phyloP scores from a whole-genome alignment of 495 filamentous ascomycete genomes.

The Aspergillus bertholletiae region DNA sequence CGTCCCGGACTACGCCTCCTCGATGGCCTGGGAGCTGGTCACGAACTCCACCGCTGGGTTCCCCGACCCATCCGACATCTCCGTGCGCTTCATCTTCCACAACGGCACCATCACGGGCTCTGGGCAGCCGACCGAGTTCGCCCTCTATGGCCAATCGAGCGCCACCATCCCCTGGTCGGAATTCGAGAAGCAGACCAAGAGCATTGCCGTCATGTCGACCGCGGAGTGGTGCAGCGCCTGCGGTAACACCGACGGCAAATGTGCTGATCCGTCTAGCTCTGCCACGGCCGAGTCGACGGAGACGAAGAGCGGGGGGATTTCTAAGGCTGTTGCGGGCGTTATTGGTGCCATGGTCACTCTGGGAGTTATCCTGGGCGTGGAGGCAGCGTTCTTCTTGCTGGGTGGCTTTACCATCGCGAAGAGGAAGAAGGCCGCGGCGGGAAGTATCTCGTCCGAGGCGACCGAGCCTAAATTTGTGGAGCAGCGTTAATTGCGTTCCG shows the following conservation, averaged over 20 bases:
- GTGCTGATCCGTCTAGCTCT: conserved; percentile 12
- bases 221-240: conserved; percentile 45
- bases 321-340: conserved; percentile 48
- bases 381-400: conserved; percentile 39
- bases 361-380: conserved; percentile 47
- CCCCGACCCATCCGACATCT: conserved; percentile 30
- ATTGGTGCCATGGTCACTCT: conserved; percentile 63
- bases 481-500: too few species aligned
- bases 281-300: conserved; percentile 8
- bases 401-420: conserved; percentile 40
- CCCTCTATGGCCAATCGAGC: conserved; percentile 39
- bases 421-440: conserved; percentile 26
- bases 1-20: conserved; percentile 50
- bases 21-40: conserved; percentile 54
- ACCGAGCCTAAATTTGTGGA: too few species aligned
- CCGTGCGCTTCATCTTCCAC: conserved; percentile 52
- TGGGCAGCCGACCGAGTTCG: conserved; percentile 25
- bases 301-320: conserved; percentile 26
- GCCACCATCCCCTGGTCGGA: conserved; percentile 37
- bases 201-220: conserved; percentile 37
- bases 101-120: conserved; percentile 43
- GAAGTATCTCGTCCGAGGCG: too few species aligned
- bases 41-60: conserved; percentile 42
- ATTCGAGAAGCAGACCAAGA: conserved; percentile 37
- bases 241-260: conserved; percentile 41